phyloP scores from a whole-genome alignment of 2,329 filamentous ascomycete genomes.

The Chaetomiaceae sp. region DNA sequence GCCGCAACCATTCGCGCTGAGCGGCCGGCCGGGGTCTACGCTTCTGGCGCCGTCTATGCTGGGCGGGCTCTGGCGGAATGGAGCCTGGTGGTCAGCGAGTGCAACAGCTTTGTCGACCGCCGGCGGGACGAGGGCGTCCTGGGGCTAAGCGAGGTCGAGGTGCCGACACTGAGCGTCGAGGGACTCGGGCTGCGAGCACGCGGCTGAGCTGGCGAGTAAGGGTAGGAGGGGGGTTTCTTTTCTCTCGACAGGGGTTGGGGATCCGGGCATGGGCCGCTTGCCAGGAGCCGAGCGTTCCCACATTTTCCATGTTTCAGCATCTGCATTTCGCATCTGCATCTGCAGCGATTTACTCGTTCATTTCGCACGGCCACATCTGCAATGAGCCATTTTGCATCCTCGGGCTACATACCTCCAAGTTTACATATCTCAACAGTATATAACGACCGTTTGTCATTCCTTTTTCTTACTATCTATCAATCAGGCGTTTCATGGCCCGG shows the following conservation, averaged over 20 bases:
- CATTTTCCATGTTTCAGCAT: neutral
- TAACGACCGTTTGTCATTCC: neutral
- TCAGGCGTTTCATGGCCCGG: too few relatives aligned
- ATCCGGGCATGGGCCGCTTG: neutral
- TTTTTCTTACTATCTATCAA: too few relatives aligned
- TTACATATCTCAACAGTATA: neutral
- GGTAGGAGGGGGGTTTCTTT: too few relatives aligned
- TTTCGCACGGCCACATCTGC: too few relatives aligned
- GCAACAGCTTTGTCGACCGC: slow-evolving; percentile 75
- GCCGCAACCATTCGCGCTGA: slow-evolving; percentile 36
- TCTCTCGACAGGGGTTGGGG: too few relatives aligned
- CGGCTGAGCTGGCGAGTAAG: slow-evolving; percentile 6
- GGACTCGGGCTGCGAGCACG: slow-evolving; percentile 40
- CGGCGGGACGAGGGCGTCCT: slow-evolving; percentile 69
- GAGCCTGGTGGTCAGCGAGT: slow-evolving; percentile 69
- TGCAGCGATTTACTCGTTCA: too few relatives aligned
- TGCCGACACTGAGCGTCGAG: slow-evolving; percentile 60
- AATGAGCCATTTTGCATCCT: too few relatives aligned
- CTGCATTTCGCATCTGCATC: neutral
- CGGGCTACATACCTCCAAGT: too few relatives aligned
- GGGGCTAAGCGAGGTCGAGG: slow-evolving; percentile 63
- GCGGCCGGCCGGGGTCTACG: slow-evolving; percentile 43
- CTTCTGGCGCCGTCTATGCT: slow-evolving; percentile 53
- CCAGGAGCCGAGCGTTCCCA: neutral
- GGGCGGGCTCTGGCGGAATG: slow-evolving; percentile 76